Percentiles rank a stretch among this genome's conserved stretches.
These are phyloP conservation scores for Speleostelium caveatum DNA, from an alignment of 78 protist genomes.

Conservation along the genomic window DNA sequence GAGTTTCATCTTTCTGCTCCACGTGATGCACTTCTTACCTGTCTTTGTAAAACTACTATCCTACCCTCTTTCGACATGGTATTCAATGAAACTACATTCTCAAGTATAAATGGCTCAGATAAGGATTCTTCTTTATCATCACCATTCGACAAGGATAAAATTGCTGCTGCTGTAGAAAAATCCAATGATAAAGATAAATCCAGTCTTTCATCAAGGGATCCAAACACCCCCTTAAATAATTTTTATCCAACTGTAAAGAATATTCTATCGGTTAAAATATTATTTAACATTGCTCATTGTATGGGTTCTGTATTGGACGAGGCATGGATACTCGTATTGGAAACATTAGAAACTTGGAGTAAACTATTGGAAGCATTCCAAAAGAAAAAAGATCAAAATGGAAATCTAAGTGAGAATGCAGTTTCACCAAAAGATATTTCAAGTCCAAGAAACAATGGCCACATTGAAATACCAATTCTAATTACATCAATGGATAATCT, in stretches of 20 bases:
- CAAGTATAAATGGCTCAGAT: neutral
- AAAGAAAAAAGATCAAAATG: slow-evolving; percentile 17
- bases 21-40: slow-evolving; percentile 82
- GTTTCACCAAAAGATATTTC: slow-evolving; percentile 3
- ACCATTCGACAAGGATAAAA: neutral
- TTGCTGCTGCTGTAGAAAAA: too few relatives aligned
- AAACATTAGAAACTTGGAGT: slow-evolving; percentile 74
- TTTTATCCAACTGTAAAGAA: slow-evolving; percentile 63
- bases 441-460: slow-evolving; percentile 14
- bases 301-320: slow-evolving; percentile 80
- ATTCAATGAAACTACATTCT: neutral
- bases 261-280: slow-evolving; percentile 63
- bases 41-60: slow-evolving; percentile 65
- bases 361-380: slow-evolving; percentile 17
- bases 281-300: slow-evolving; percentile 85
- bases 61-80: slow-evolving; percentile 22
- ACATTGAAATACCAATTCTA: slow-evolving; percentile 52
- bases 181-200: neutral
- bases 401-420: neutral
- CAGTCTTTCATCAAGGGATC: neutral
- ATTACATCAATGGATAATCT: slow-evolving; percentile 57
- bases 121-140: neutral
- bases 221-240: neutral
- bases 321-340: slow-evolving; percentile 79
- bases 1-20: slow-evolving; percentile 74